Evolutionary conservation across 371 early-diverging fungal genomes (phyloP).

Genomic region (Coemansia sp.): DNA sequence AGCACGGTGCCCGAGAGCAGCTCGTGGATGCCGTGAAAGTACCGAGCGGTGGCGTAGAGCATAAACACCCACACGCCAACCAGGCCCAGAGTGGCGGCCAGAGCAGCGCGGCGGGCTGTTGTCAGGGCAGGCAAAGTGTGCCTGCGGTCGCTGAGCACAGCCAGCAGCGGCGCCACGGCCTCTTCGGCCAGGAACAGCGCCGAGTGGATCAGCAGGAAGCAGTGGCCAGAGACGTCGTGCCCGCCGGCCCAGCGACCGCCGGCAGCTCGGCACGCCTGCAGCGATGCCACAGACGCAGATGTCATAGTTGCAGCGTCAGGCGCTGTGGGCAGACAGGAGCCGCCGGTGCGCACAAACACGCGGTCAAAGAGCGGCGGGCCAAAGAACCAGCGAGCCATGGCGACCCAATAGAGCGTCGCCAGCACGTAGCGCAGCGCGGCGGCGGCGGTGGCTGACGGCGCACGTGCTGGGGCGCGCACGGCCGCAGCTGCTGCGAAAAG

Average conservation of each 20-base stretch:
- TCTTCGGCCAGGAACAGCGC: constrained; percentile 81
- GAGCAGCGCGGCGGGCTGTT: constrained; percentile 29
- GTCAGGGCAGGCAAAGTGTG: constrained; percentile 12
- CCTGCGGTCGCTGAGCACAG: not conserved
- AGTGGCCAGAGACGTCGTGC: constrained; percentile 87
- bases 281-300: constrained; percentile 5
- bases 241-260: constrained; percentile 79
- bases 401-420: constrained; percentile 80
- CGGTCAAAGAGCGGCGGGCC: constrained; percentile 83
- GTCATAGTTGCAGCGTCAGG: constrained; percentile 3
- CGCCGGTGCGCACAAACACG: constrained; percentile 70
- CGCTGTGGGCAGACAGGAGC: constrained; percentile 55
- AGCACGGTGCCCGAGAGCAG: constrained; percentile 67
- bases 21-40: constrained; percentile 79
- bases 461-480: constrained; percentile 28
- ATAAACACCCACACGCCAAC: constrained; percentile 68
- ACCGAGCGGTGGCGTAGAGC: constrained; percentile 75
- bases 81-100: constrained; percentile 42
- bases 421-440: constrained; percentile 59
- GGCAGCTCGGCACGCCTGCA: constrained; percentile 56
- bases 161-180: constrained; percentile 46
- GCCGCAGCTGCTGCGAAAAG: constrained; percentile 56
- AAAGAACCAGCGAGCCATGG: constrained; percentile 80
- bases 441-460: constrained; percentile 13
- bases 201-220: constrained; percentile 81